Conservation (phyloP, 192 early-diverging fungal species). For the Coemansia sp. region DNA sequence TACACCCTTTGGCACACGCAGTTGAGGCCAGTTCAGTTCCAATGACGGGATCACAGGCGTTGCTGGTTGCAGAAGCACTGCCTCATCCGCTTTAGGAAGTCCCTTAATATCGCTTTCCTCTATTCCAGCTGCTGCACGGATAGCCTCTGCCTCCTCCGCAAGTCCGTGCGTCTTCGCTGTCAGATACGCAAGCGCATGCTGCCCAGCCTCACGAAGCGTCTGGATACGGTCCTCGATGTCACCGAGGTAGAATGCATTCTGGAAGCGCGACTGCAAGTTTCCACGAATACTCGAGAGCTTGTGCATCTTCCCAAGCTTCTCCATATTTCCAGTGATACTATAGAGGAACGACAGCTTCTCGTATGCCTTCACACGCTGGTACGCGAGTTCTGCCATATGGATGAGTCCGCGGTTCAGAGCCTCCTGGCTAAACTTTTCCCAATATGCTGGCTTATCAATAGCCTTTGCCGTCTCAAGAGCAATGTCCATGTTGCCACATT, state of each 20-base stretch:
- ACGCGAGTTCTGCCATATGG: constrained; percentile 84
- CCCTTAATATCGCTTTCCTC: constrained; percentile 59
- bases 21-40: constrained; percentile 91
- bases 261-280: constrained; percentile 87
- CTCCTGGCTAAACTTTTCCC: constrained; percentile 86
- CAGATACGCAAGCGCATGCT: constrained; percentile 88
- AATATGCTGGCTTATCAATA: constrained; percentile 86
- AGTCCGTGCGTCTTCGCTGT: constrained; percentile 90
- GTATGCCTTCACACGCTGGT: constrained; percentile 89
- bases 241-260: constrained; percentile 89
- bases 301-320: constrained; percentile 93
- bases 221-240: constrained; percentile 90
- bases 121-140: constrained; percentile 73
- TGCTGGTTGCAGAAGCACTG: constrained; percentile 65
- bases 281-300: constrained; percentile 87
- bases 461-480: constrained; percentile 92
- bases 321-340: constrained; percentile 84
- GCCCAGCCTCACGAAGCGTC: constrained; percentile 82
- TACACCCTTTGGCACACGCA: constrained; percentile 79
- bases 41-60: constrained; percentile 69
- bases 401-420: constrained; percentile 86
- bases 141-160: constrained; percentile 78
- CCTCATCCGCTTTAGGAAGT: constrained; percentile 32
- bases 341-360: constrained; percentile 96
- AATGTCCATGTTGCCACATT: constrained; percentile 95